phyloP scores from a whole-genome alignment of 2,329 filamentous ascomycete genomes.

The Colletotrichum eremochloae region DNA sequence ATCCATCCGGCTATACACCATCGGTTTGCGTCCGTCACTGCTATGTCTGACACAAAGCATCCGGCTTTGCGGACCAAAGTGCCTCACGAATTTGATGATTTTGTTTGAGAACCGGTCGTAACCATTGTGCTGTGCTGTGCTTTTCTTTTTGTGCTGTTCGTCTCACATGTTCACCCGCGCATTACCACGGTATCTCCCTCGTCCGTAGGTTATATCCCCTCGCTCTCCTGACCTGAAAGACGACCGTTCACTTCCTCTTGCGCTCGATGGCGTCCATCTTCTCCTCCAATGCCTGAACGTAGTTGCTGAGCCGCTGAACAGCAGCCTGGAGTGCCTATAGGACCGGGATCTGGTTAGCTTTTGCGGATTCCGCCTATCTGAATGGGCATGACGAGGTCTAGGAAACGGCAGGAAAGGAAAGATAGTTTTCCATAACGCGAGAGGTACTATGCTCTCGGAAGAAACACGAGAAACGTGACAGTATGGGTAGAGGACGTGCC shows the following conservation, averaged over 20 bases:
- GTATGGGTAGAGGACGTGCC: not conserved
- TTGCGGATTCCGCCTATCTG: slow-evolving; percentile 3
- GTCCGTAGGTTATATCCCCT: not conserved
- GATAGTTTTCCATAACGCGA: slow-evolving; percentile 11
- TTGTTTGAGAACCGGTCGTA: slow-evolving; percentile 20
- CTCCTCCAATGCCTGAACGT: slow-evolving; percentile 85
- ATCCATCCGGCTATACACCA: not conserved
- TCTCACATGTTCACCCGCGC: slow-evolving; percentile 12
- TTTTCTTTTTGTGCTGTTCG: slow-evolving; percentile 31
- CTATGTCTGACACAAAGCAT: not conserved
- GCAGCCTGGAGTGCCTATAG: slow-evolving; percentile 85
- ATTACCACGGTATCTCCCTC: slow-evolving; percentile 20
- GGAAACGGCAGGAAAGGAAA: not conserved
- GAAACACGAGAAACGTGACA: slow-evolving; percentile 4
- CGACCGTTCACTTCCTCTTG: slow-evolving; percentile 72
- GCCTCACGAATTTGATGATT: not conserved
- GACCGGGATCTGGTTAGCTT: slow-evolving; percentile 14
- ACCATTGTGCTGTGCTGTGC: slow-evolving; percentile 30
- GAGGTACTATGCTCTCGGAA: slow-evolving; percentile 18
- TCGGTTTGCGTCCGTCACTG: not conserved
- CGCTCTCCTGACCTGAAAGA: not conserved
- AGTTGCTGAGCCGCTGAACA: slow-evolving; percentile 86
- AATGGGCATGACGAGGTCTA: no score
- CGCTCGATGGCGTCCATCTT: slow-evolving; percentile 76
- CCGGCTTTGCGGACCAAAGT: not conserved